Base-by-base conservation (phyloP, 139 green algal genomes). In the Closterium sp. region DNA sequence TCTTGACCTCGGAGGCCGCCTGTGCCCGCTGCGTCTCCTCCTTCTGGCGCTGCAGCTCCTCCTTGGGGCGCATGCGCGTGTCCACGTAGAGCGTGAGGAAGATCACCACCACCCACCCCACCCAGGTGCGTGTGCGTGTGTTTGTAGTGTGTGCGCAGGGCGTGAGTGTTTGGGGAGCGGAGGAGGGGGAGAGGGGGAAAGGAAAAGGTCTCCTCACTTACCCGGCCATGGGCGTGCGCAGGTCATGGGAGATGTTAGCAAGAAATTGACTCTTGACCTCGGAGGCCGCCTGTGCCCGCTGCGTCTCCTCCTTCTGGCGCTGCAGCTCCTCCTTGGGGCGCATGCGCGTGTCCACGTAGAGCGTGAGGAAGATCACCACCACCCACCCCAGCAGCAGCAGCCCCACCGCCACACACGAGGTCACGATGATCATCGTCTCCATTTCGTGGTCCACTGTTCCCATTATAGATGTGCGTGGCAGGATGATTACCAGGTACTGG, bases 251-350 rank as follows among this genome's bases (percentile, higher is more conserved):
- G 28, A 94, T 94, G 29, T 91, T 94, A 1, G 91, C 91, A 70
- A 94, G 88, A 85, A 94, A 94, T 42, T 92, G 88, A 88, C 91
- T 94, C 91, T 94, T 94, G 2, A 89, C 88, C 70, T 94, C 91
- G 2, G 73, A 91, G 31, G 88, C 88, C 31, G 91, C 62, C 79
- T 93, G 84, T 79, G 90, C 90, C 29, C 84, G 28, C 79, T 89
- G 79, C 1, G 84, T 89, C 42, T 42, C 90, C 31, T 93, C 84
- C 87, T 90, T 85, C 79, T 93, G 90, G 24, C 84, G 70, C 50
- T 90, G 31, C 86, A 93, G 90, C 90, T 89, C 90, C 31, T 90
- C 79, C 62, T 89, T 89, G 28, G 84, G 90, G 11, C 84, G 73
- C 84, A 93, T 90, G 84, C 84, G 84, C 27, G 30, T 28, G 19